Evolutionary conservation across 176 grass and related monocot species (phyloP), one percentile per base, ranked within the genome.

Genomic region (Dendrocalamus sinicus): DNA sequence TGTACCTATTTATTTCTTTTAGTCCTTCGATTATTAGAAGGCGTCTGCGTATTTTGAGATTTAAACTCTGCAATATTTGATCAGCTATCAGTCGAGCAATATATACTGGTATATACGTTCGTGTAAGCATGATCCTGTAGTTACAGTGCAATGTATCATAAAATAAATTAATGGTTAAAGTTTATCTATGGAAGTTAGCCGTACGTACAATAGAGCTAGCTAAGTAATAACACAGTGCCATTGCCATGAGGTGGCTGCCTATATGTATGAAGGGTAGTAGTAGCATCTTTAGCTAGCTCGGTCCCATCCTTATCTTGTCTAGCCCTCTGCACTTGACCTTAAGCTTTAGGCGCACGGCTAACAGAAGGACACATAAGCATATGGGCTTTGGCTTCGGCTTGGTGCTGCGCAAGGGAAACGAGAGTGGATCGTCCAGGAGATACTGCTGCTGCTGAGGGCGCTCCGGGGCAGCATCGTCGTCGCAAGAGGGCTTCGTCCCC

Each of bases 351-450:
- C 59, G 12, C 59, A 6, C 59, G 11, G 23, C 59, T 26, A 26
- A 13, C 23, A 62, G 60, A 2, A 4, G 1, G 23, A 17, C 14
- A 15, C 62, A 5, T 2, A 2, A 0, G 26, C 63, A 13, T 19
- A 81, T 58, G 60, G 70, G 74, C n/a, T 26, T 70, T 26, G 84
- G 10, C 59, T 15, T 22, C 3, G 19, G 1, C 24, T 35, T 16
- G 3, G 30, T 1, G 47, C 45, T 26, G 41, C 82, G 16, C 60
- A 30, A 41, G 12, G 0, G 3, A 50, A 13, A 61, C 40, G 26
- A 82, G 51, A 26, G 79, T 88, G 86, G 86, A 88, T 88, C 73
- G 80, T 19, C 86, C 20, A 17, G 19, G 59, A 7, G 78, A 75
- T 4, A 51, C 53, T 8, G 0, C n/a, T 16, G 45, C 44, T 23